These are phyloP conservation scores for Saturnispora serradocipensis DNA, from an alignment of 805 yeast genomes.

Conservation along the genomic window DNA sequence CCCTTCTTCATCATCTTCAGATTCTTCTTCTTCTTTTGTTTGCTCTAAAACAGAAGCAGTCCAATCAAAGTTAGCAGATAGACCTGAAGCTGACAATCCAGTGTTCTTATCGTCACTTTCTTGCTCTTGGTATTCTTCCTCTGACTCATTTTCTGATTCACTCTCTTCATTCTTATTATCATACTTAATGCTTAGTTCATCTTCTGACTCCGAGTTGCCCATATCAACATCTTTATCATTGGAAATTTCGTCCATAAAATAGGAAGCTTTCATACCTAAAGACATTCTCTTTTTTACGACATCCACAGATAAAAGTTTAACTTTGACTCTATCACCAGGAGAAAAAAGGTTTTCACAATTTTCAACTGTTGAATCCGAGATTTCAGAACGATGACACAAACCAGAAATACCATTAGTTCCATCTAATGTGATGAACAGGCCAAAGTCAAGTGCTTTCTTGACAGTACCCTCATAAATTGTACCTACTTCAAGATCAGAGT, in stretches of 20 bases:
- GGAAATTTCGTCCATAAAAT: slow-evolving; percentile 35
- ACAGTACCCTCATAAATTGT: slow-evolving; percentile 72
- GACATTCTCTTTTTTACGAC: slow-evolving; percentile 63
- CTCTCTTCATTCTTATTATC: slow-evolving; percentile 20
- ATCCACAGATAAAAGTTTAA: slow-evolving; percentile 60
- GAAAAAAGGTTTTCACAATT: slow-evolving; percentile 62
- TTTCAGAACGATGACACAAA: slow-evolving; percentile 76
- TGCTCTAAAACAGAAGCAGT: slow-evolving; percentile 83
- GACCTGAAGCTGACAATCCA: slow-evolving; percentile 36
- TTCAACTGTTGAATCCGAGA: slow-evolving; percentile 57
- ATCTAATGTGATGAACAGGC: slow-evolving; percentile 79
- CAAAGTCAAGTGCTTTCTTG: slow-evolving; percentile 72
- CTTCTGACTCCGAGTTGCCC: slow-evolving; percentile 19
- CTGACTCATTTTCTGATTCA: slow-evolving; percentile 13
- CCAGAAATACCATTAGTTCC: slow-evolving; percentile 73
- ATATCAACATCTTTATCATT: slow-evolving; percentile 26
- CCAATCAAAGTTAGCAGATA: slow-evolving; percentile 94
- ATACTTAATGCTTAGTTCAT: slow-evolving; percentile 12
- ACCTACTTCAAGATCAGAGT: slow-evolving; percentile 61
- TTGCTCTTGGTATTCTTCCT: slow-evolving; percentile 17
- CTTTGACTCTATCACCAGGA: slow-evolving; percentile 87
- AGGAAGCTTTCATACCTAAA: slow-evolving; percentile 91
- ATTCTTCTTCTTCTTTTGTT: slow-evolving; percentile 47
- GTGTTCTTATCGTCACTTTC: slow-evolving; percentile 25
- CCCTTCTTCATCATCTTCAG: slow-evolving; percentile 38